Base-by-base conservation (phyloP, 2,329 filamentous ascomycete species). In the Xylariales sp. region DNA sequence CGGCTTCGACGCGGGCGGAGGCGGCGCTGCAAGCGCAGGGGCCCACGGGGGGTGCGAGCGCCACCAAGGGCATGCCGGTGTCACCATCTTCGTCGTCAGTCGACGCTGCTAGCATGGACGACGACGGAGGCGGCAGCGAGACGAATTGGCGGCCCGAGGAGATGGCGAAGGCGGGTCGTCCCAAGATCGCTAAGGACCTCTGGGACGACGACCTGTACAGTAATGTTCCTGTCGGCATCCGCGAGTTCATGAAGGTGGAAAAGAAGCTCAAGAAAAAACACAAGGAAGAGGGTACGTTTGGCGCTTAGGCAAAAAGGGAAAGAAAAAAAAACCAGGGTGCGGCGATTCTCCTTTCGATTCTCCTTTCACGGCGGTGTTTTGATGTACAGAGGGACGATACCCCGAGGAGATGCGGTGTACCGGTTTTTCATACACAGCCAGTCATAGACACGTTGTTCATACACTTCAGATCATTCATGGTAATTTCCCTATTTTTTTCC, bases 231-330 rank as follows among this genome's bases (percentile, higher is more conserved):
- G 92, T 98, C 9, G 96, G 95, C 0, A 97, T 99, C 72, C 85
- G 93, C 69, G 95, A 97, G 79, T 99, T 99, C 76, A 98, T 99
- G 95, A 93, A 91, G 83, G 94, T 91, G 68, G 96, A 99, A 83
- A 98, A 98, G 86, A 91, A 85, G 79, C 80, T 99, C 68, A 95
- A 93, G 80, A 85, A 92, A 79, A 91, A 89, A 79, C 92, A 94
- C 77, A 79, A 82, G 74, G 81, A 83, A 59, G 88, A 89, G 63
- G 83, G 85, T n/a, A 83, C 81, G 1, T 59, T 77, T n/a, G 82
- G 83, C 1, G 81, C 80, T n/a, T 84, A 75, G 56, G 58, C n/a
- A 63, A 49, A 14, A 64, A 56, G 43, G 50, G 52, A 43, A 34
- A 2, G 2, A 23, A 23, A 23, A 23, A 23, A 23, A 23, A 23